A percentile compares a stretch with the other conserved stretches of the same genome.
These are phyloP conservation scores for Musa itinerans DNA, from an alignment of 176 grass and related monocot genomes.

Conservation along the genomic window DNA sequence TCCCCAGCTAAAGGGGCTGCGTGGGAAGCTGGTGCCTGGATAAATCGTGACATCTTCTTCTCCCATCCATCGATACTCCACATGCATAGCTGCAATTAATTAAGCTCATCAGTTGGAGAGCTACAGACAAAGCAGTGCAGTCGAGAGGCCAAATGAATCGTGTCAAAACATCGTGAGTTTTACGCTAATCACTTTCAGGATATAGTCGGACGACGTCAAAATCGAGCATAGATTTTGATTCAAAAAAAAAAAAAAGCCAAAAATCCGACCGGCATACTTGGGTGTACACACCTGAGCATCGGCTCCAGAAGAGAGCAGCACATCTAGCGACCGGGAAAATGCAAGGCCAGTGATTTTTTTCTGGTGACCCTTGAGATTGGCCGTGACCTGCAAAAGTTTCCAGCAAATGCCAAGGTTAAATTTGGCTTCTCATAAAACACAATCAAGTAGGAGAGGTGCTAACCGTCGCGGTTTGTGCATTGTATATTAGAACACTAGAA, in stretches of 20 bases:
- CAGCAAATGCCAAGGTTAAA: neutral
- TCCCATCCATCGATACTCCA: constrained; percentile 99
- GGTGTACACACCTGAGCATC: constrained; percentile 74
- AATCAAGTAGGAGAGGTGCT: constrained; percentile 3
- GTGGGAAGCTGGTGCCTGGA: constrained; percentile 49
- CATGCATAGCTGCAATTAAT: constrained; percentile 58
- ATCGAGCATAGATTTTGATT: neutral
- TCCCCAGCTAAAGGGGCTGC: constrained; percentile 63
- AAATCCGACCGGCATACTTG: neutral
- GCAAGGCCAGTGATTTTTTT: constrained; percentile 95
- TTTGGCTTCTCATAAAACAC: constrained; percentile 12
- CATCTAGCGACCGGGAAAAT: constrained; percentile 84
- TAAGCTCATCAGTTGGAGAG: neutral
- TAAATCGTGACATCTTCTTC: constrained; percentile 82
- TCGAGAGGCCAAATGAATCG: neutral
- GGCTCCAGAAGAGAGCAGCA: constrained; percentile 89
- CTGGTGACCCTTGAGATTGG: constrained; percentile 91
- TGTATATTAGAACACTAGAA: constrained; percentile 91
- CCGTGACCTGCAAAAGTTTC: constrained; percentile 50
- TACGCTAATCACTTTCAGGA: neutral
- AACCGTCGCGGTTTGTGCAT: constrained; percentile 88
- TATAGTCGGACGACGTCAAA: neutral
- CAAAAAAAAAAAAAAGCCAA: neutral
- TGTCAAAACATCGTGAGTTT: neutral
- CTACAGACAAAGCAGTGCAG: neutral